A percentile compares a stretch with the other conserved stretches of the same genome.
These are phyloP conservation scores for Scenedesmus sp. DNA, from an alignment of 163 green algal genomes.

Conservation along the genomic window DNA sequence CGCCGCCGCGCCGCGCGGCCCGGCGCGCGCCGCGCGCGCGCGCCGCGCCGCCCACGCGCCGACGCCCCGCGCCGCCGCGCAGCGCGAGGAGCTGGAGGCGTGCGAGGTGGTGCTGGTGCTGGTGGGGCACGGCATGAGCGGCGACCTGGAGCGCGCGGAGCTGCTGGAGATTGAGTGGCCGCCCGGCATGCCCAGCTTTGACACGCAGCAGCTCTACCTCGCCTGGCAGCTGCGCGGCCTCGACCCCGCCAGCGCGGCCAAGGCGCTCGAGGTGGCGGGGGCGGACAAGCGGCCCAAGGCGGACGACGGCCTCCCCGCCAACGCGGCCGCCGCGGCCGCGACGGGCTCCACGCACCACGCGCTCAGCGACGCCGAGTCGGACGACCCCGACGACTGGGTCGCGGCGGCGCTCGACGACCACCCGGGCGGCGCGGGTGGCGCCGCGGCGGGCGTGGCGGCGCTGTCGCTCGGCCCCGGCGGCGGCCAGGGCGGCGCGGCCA, in stretches of 20 bases:
- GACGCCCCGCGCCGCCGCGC: neutral
- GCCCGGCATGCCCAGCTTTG: conserved; percentile 12
- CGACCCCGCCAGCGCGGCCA: conserved; percentile 14
- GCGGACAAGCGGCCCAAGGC: neutral
- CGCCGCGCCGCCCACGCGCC: too few relatives aligned
- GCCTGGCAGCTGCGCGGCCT: conserved; percentile 26
- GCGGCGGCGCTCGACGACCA: too few relatives aligned
- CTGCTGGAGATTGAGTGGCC: conserved; percentile 28
- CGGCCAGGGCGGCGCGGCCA: too few relatives aligned
- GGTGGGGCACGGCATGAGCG: conserved; percentile 32
- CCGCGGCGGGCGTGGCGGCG: neutral
- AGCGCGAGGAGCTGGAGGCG: neutral
- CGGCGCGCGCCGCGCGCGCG: too few relatives aligned
- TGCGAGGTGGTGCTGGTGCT: conserved; percentile 26
- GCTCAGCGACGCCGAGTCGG: neutral
- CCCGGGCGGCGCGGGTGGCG: too few relatives aligned
- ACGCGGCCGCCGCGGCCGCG: too few relatives aligned
- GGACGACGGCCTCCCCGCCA: too few relatives aligned
- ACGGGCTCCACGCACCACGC: too few relatives aligned
- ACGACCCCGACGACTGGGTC: too few relatives aligned
- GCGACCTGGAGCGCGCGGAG: conserved; percentile 12
- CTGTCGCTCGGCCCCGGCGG: neutral
- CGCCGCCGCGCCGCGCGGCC: too few relatives aligned
- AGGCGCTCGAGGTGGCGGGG: neutral
- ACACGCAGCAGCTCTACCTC: conserved; percentile 39